Conservation (phyloP, 805 yeast species). For the Ogataea sp. region DNA sequence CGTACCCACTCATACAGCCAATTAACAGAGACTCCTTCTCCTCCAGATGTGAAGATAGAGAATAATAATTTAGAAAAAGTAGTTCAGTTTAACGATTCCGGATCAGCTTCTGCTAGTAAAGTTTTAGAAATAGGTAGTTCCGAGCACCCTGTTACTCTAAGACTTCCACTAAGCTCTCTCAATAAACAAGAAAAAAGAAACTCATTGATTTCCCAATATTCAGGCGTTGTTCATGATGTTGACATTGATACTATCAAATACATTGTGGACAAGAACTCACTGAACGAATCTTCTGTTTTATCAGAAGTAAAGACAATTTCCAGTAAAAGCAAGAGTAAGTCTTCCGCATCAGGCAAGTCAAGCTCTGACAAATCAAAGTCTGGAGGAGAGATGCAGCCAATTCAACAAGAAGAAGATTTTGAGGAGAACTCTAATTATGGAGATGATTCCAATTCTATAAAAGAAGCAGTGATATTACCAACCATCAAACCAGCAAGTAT, state of each 20-base stretch:
- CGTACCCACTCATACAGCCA: not conserved
- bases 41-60: not conserved
- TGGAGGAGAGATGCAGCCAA: not conserved
- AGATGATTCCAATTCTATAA: conserved; percentile 15
- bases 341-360: not conserved
- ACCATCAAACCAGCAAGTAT: conserved; percentile 4
- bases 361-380: too few species aligned
- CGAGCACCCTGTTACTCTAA: too few species aligned
- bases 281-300: not conserved
- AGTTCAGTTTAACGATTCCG: too few species aligned
- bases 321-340: not conserved
- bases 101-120: too few species aligned
- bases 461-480: conserved; percentile 12
- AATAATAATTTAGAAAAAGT: too few species aligned
- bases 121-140: too few species aligned
- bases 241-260: conserved; percentile 26
- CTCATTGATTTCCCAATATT: conserved; percentile 26
- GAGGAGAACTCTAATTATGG: conserved; percentile 6
- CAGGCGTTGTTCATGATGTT: conserved; percentile 29
- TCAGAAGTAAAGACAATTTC: conserved; percentile 5
- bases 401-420: not conserved
- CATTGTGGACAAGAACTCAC: conserved; percentile 15
- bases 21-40: not conserved
- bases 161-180: too few species aligned
- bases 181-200: conserved; percentile 17